Evolutionary conservation across 2,329 filamentous ascomycete genomes (phyloP).

Genomic region (Atkinsonella hypoxylon): DNA sequence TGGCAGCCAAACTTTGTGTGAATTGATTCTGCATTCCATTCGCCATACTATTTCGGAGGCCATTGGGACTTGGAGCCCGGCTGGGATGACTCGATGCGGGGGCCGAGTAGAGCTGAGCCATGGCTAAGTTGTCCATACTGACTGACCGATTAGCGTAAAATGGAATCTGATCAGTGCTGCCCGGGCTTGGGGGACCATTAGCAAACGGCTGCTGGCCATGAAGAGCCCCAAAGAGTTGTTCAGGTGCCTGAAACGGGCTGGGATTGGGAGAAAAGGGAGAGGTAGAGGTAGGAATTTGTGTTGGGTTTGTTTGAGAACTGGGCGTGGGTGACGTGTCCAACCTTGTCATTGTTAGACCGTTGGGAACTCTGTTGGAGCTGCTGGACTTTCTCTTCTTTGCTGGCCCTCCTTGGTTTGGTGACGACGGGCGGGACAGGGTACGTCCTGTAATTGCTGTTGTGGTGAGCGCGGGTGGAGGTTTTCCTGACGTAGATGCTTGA

Average conservation of each 20-base stretch:
- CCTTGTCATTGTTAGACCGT: slow-evolving; percentile 69
- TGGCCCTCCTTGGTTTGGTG: slow-evolving; percentile 55
- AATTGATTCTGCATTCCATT: slow-evolving; percentile 31
- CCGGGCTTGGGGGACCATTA: slow-evolving; percentile 54
- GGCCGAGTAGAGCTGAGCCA: slow-evolving; percentile 57
- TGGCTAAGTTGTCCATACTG: slow-evolving; percentile 52
- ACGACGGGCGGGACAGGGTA: slow-evolving; percentile 58
- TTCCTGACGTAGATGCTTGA: slow-evolving; percentile 18
- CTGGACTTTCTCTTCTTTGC: slow-evolving; percentile 78
- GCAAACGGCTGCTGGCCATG: slow-evolving; percentile 31
- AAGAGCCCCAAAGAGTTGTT: slow-evolving; percentile 33
- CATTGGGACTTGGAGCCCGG: slow-evolving; percentile 62
- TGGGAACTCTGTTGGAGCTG: slow-evolving; percentile 57
- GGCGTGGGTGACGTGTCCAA: slow-evolving; percentile 48
- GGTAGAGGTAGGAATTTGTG: slow-evolving; percentile 28
- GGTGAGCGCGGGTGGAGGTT: slow-evolving; percentile 18
- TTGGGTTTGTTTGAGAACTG: slow-evolving; percentile 22
- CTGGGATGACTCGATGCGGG: slow-evolving; percentile 63
- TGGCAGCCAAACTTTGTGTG: slow-evolving; percentile 33
- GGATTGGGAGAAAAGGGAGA: slow-evolving; percentile 43
- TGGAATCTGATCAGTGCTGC: slow-evolving; percentile 46
- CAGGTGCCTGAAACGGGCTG: slow-evolving; percentile 30
- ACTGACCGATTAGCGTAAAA: slow-evolving; percentile 47
- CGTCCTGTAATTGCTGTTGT: slow-evolving; percentile 11
- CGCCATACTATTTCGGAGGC: slow-evolving; percentile 33